Evolutionary conservation across 306 rosid genomes (phyloP), one percentile per base, ranked within the genome.

Genomic region (Rubus idaeus): DNA sequence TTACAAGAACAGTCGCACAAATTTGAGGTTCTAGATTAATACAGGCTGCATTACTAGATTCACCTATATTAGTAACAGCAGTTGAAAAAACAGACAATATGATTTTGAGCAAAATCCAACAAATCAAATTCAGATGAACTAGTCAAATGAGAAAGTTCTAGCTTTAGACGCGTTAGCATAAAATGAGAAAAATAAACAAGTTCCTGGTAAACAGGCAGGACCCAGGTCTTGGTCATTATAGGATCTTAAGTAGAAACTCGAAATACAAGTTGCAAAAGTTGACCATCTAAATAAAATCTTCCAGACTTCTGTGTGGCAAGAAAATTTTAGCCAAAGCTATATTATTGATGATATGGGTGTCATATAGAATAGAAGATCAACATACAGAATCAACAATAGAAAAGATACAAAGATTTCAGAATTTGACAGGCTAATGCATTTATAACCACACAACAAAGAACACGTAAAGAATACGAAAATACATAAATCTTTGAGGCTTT

Each of bases 401-500:
- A 0, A 13, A n/a, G 51, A 44, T 44, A 44, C 10, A 67, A 18
- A 20, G 49, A 55, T 60, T 26, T 49, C 23, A 12, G n/a, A 49
- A 50, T 23, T 30, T 26, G 45, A 35, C 21, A 23, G 12, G 51
- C 60, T 16, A 13, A 45, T 45, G 2, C 4, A 69, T 49, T 45
- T 6, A 30, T 47, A 45, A 42, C 37, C n/a, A 44, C 30, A 17
- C 45, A 35, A 35, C 30, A 37, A 39, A 71, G 39, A 40, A 71
- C 51, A 6, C 20, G 65, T n/a, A 52, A 39, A n/a, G 50, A 39
- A 18, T n/a, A 71, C 64, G 10, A 12, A 5, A 39, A 42, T 37
- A 39, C 6, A 51, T 17, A 71, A 71, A 39, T 71, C 26, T 37
- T 82, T 71, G 76, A 81, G 65, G 78, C 75, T 52, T 77, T 53